These are phyloP conservation scores for Gigaspora rosea DNA, from an alignment of 192 early-diverging fungal species.

Conservation along the genomic window DNA sequence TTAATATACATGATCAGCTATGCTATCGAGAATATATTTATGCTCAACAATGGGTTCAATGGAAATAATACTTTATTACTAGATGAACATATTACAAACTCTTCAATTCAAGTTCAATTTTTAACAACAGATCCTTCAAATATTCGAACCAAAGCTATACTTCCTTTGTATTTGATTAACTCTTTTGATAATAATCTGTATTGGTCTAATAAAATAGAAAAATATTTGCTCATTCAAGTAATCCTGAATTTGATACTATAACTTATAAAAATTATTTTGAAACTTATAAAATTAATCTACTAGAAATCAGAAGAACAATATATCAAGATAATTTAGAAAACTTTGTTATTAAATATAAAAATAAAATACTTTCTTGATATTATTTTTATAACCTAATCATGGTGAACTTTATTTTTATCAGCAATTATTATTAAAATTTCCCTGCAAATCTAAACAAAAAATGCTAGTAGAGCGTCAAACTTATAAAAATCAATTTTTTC, in stretches of 20 bases:
- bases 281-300: neutral
- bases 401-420: constrained; percentile 12
- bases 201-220: constrained; percentile 7
- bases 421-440: neutral
- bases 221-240: neutral
- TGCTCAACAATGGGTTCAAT: neutral
- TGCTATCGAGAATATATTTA: neutral
- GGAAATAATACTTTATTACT: constrained; percentile 14
- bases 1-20: neutral
- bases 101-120: no score
- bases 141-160: no score
- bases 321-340: neutral
- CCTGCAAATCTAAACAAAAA: neutral
- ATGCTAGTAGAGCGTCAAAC: neutral
- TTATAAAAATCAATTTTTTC: neutral
- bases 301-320: neutral
- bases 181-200: neutral
- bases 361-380: neutral
- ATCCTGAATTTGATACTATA: neutral
- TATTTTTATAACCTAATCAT: neutral
- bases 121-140: no score
- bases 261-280: neutral
- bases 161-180: neutral
- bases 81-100: neutral
- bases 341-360: no score